A percentile compares a stretch with the other conserved stretches of the same genome.
phyloP scores from a whole-genome alignment of 1,284 basidiomycete genomes.

The Singerocomus rubriflavus region DNA sequence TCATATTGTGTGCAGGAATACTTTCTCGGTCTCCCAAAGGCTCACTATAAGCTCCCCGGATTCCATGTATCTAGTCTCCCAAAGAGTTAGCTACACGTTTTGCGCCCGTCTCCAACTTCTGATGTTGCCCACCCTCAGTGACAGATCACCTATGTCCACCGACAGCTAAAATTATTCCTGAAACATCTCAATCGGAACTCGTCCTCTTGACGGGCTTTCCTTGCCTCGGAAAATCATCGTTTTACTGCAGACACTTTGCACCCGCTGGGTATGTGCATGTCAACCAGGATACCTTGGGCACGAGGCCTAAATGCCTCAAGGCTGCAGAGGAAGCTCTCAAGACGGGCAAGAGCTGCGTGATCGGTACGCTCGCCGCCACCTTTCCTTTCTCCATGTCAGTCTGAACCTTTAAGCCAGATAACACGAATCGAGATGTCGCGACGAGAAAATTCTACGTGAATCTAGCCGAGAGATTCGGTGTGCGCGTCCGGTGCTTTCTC shows the following conservation, averaged over 20 bases:
- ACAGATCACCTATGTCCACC: constrained; percentile 58
- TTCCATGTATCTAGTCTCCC: constrained; percentile 56
- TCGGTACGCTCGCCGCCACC: constrained; percentile 50
- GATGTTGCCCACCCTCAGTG: constrained; percentile 37
- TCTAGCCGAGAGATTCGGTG: constrained; percentile 53
- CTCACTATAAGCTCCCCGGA: constrained; percentile 49
- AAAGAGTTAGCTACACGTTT: constrained; percentile 33
- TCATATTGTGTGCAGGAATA: constrained; percentile 57
- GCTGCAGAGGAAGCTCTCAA: constrained; percentile 56
- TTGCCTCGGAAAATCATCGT: constrained; percentile 82
- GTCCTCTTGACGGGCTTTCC: constrained; percentile 90
- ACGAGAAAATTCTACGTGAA: constrained; percentile 72
- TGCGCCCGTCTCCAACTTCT: background rate
- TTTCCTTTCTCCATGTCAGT: background rate
- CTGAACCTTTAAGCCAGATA: constrained; percentile 51
- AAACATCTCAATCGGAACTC: constrained; percentile 42
- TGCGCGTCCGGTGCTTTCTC: constrained; percentile 53
- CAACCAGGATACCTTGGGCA: constrained; percentile 82
- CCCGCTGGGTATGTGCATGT: constrained; percentile 72
- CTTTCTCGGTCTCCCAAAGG: constrained; percentile 60
- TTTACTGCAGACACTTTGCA: constrained; percentile 72
- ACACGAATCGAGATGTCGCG: constrained; percentile 73
- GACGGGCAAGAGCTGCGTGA: constrained; percentile 64
- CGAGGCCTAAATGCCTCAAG: constrained; percentile 72
- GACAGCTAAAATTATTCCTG: constrained; percentile 29